phyloP scores from a whole-genome alignment of 306 rosid genomes.

The Quercus bicolor region DNA sequence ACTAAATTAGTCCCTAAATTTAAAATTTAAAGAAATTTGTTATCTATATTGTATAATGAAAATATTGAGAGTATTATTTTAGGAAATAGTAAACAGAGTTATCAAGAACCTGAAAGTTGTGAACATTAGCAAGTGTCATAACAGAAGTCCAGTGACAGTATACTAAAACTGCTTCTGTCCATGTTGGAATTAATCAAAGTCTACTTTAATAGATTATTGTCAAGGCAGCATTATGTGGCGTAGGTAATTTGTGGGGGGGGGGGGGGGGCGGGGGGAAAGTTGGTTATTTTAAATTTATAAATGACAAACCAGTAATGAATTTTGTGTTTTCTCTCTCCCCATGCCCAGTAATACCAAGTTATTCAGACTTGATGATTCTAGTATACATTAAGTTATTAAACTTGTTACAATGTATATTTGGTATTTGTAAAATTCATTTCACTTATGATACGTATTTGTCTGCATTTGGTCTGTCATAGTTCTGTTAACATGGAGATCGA shows the following conservation, averaged over 20 bases:
- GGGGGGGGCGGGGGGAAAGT: neutral
- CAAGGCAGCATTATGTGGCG: neutral
- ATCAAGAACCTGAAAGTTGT: neutral
- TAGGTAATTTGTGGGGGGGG: no score
- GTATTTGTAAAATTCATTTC: neutral
- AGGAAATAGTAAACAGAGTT: neutral
- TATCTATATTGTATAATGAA: neutral
- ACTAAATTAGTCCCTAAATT: neutral
- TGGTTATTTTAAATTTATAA: neutral
- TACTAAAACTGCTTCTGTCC: neutral
- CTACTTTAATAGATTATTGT: neutral
- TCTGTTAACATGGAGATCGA: neutral
- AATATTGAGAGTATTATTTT: neutral
- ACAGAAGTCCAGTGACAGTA: neutral
- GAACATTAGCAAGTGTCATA: neutral
- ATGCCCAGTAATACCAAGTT: neutral
- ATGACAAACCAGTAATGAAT: neutral
- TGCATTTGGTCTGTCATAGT: neutral
- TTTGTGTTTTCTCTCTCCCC: neutral
- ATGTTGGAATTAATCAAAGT: neutral
- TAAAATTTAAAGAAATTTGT: neutral
- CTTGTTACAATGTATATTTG: neutral
- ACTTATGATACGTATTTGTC: neutral
- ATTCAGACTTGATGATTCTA: neutral
- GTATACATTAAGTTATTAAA: neutral